Evolutionary conservation across 78 protist genomes (phyloP).

Genomic region (Diacronema lutheri): DNA sequence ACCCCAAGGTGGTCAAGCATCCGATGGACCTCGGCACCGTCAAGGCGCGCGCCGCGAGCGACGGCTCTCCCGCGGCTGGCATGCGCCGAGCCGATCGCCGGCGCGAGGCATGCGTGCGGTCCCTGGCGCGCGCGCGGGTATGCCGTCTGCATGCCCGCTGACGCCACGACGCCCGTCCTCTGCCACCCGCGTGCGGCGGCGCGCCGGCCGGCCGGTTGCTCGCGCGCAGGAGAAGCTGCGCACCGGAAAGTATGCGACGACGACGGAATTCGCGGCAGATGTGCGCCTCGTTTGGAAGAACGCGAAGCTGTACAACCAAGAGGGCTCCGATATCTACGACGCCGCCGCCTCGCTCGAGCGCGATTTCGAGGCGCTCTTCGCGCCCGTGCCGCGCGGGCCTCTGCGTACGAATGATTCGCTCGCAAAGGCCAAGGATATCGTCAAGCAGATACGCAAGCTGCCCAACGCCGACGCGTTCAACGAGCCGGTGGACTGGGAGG

Average conservation of each 20-base stretch:
- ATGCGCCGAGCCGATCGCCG: too few relatives aligned
- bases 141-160: too few relatives aligned
- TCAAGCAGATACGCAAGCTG: not conserved
- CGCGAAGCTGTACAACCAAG: conserved; percentile 10
- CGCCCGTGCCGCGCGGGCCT: not conserved
- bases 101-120: too few relatives aligned
- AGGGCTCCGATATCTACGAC: conserved; percentile 17
- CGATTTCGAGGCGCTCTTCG: not conserved
- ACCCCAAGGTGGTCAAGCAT: conserved; percentile 42
- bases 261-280: not conserved
- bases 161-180: too few relatives aligned
- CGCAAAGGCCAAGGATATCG: conserved; percentile 4
- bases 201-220: too few relatives aligned
- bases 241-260: not conserved
- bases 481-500: conserved; percentile 29
- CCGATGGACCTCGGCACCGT: conserved; percentile 65
- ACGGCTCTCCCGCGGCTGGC: too few relatives aligned
- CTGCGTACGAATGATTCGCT: not conserved
- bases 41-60: too few relatives aligned
- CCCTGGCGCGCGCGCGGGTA: not conserved
- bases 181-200: too few relatives aligned
- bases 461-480: not conserved
- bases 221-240: not conserved
- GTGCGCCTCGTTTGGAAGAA: conserved; percentile 4
- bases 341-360: not conserved